phyloP scores from a whole-genome alignment of 2,329 filamentous ascomycete species.

The Fusarium sp. region DNA sequence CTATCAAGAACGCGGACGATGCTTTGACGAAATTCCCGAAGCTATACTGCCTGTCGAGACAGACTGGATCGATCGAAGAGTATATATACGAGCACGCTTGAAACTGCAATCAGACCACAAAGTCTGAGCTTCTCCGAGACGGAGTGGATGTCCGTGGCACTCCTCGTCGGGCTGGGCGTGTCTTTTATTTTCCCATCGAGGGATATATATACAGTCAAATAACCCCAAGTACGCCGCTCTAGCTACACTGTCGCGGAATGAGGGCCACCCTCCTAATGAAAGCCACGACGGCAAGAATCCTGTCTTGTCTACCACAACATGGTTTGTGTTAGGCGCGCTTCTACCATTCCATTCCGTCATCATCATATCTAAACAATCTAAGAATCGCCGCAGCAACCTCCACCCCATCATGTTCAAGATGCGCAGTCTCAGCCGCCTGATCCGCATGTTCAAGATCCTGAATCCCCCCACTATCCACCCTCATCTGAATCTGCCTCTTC shows the following conservation, averaged over 20 bases:
- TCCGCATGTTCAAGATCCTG: slow-evolving; percentile 71
- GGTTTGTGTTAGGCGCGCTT: background rate
- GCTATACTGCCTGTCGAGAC: no score
- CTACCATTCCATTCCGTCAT: slow-evolving; percentile 52
- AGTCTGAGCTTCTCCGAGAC: no score
- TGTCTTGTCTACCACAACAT: background rate
- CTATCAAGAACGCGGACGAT: no score
- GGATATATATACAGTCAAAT: background rate
- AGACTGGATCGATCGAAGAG: no score
- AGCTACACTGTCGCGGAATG: no score
- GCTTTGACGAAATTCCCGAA: no score
- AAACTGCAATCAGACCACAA: background rate
- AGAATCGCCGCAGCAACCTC: slow-evolving; percentile 75
- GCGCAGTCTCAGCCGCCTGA: slow-evolving; percentile 71
- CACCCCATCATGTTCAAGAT: slow-evolving; percentile 77
- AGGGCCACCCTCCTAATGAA: background rate
- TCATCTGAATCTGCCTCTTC: slow-evolving; percentile 68
- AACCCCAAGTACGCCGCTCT: no score
- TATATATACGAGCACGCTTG: background rate
- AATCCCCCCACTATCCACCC: slow-evolving; percentile 70
- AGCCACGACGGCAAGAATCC: background rate
- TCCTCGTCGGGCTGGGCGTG: background rate
- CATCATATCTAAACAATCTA: slow-evolving; percentile 63
- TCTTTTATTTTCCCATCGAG: background rate
- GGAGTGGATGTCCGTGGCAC: no score